phyloP scores from a whole-genome alignment of 176 grass and related monocot species.

The Oryza brachyantha region DNA sequence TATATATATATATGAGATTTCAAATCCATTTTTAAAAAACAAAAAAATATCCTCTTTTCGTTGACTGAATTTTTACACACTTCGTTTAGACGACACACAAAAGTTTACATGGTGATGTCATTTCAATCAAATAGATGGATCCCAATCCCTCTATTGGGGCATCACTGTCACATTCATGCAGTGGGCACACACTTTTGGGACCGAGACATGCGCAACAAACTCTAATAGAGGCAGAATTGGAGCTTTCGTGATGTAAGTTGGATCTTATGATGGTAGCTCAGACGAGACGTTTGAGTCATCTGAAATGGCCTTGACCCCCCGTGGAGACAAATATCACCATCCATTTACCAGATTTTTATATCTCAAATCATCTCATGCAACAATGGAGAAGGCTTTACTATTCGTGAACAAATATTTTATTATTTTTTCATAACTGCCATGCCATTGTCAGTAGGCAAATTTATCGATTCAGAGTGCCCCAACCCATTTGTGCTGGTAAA shows the following conservation, averaged over 20 bases:
- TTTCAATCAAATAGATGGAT: not conserved
- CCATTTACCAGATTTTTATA: not conserved
- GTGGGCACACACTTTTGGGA: not conserved
- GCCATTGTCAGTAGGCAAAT: no score
- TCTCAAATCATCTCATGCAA: not conserved
- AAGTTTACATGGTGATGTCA: no score
- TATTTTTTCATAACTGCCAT: not conserved
- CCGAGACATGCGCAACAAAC: constrained; percentile 1
- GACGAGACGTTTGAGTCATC: not conserved
- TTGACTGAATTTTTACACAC: not conserved
- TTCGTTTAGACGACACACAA: not conserved
- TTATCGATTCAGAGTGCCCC: no score
- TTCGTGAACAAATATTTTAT: not conserved
- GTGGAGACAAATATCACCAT: not conserved
- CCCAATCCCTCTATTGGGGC: not conserved
- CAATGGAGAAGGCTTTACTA: no score
- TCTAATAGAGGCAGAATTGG: not conserved
- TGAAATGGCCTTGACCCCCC: not conserved
- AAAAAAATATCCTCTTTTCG: no score
- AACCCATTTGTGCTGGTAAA: no score
- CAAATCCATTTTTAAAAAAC: no score
- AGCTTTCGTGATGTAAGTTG: not conserved
- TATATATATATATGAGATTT: no score
- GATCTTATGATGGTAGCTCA: not conserved
- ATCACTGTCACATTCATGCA: not conserved